Evolutionary conservation across 2,329 filamentous ascomycete genomes (phyloP).

Genomic region (Amesomyces nigricolor): DNA sequence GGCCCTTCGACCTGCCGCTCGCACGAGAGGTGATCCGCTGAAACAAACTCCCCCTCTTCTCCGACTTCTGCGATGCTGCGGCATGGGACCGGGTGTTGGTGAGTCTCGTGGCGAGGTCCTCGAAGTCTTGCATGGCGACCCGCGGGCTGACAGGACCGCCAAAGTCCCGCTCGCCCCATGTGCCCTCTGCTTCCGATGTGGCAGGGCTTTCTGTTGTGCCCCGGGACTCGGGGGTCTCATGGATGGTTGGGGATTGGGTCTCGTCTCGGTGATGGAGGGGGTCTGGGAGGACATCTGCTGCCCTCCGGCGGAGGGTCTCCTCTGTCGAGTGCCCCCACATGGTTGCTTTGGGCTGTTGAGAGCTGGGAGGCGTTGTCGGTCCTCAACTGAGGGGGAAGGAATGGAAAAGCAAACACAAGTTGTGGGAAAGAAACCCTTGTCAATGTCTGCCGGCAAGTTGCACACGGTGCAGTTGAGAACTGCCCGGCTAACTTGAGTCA

Average conservation of each 20-base stretch:
- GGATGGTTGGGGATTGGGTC: neutral
- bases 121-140: constrained; percentile 25
- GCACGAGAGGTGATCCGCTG: constrained; percentile 18
- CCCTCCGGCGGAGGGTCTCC: constrained; percentile 21
- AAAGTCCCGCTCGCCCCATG: constrained; percentile 26
- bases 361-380: neutral
- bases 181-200: constrained; percentile 15
- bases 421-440: no score
- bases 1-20: constrained; percentile 13
- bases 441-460: no score
- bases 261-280: constrained; percentile 22
- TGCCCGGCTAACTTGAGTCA: neutral
- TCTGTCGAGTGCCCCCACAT: constrained; percentile 24
- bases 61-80: constrained; percentile 15
- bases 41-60: constrained; percentile 17
- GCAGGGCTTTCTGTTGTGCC: constrained; percentile 14
- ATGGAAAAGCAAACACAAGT: neutral
- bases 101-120: constrained; percentile 18
- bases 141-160: constrained; percentile 24
- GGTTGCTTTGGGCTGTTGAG: neutral
- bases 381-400: neutral
- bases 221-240: constrained; percentile 2
- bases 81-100: constrained; percentile 15
- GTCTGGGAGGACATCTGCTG: constrained; percentile 17
- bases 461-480: no score